phyloP scores from a whole-genome alignment of 2,329 filamentous ascomycete species.

The Apiospora hydei region DNA sequence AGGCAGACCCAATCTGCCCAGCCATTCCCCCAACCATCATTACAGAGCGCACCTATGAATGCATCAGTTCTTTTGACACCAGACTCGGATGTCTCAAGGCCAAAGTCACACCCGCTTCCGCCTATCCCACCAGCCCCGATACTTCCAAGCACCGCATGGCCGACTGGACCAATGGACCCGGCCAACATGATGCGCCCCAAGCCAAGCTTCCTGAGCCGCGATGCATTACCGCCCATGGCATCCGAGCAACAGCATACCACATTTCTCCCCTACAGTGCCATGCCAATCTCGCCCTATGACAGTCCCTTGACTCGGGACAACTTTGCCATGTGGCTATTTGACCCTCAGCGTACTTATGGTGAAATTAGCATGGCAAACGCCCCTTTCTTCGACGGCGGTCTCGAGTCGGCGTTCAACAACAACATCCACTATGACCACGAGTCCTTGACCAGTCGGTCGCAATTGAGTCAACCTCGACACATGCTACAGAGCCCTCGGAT shows the following conservation, averaged over 20 bases:
- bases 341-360: constrained; percentile 50
- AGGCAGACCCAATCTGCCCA: constrained; percentile 27
- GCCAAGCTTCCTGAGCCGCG: constrained; percentile 44
- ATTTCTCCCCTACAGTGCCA: constrained; percentile 37
- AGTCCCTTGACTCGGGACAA: constrained; percentile 49
- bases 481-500: constrained; percentile 49
- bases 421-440: constrained; percentile 60
- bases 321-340: constrained; percentile 61
- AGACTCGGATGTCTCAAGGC: constrained; percentile 36
- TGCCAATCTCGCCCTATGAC: constrained; percentile 44
- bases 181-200: constrained; percentile 48
- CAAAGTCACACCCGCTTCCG: constrained; percentile 35
- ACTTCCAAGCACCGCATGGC: not conserved
- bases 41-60: not conserved
- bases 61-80: constrained; percentile 31
- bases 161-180: constrained; percentile 43
- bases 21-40: constrained; percentile 22
- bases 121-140: not conserved
- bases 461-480: constrained; percentile 53
- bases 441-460: constrained; percentile 55
- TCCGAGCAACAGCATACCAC: constrained; percentile 30
- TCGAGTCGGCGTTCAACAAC: constrained; percentile 60
- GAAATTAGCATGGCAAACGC: constrained; percentile 53
- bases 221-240: constrained; percentile 30
- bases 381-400: constrained; percentile 56